A percentile compares a stretch with the other conserved stretches of the same genome.
Evolutionary conservation across 1,284 basidiomycete genomes (phyloP).

Genomic region (Somion occarium): DNA sequence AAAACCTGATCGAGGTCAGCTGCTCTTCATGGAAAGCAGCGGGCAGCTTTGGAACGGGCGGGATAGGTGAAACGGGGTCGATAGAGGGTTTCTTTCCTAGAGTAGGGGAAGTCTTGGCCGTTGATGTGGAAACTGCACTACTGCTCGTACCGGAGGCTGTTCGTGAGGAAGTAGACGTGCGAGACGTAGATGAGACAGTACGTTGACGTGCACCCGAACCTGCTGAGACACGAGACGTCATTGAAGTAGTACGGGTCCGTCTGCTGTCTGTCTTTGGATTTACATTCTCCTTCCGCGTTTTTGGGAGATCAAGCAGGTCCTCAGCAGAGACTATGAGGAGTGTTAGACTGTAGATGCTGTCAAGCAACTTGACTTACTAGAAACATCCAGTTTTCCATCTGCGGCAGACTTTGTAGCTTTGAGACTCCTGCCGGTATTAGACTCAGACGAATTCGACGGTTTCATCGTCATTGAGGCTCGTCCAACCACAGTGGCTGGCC

Average conservation of each 20-base stretch:
- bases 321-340: too few species aligned
- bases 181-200: constrained; percentile 10
- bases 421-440: neutral
- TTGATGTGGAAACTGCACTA: neutral
- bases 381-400: constrained; percentile 13
- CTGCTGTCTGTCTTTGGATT: neutral
- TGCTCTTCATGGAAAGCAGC: constrained; percentile 13
- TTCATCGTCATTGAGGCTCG: constrained; percentile 1
- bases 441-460: neutral
- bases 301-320: constrained; percentile 19
- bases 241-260: constrained; percentile 15
- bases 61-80: constrained; percentile 8
- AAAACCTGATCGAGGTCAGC: constrained; percentile 14
- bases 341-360: too few species aligned
- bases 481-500: constrained; percentile 8
- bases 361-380: constrained; percentile 14
- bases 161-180: constrained; percentile 5
- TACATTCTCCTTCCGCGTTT: constrained; percentile 15
- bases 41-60: constrained; percentile 17
- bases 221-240: constrained; percentile 14
- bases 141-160: neutral
- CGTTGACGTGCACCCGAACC: neutral
- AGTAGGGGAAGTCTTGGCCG: neutral
- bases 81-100: neutral
- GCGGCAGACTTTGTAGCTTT: too few species aligned